Evolutionary conservation across 371 early-diverging fungal species (phyloP).

Genomic region (Mortierella sp.): DNA sequence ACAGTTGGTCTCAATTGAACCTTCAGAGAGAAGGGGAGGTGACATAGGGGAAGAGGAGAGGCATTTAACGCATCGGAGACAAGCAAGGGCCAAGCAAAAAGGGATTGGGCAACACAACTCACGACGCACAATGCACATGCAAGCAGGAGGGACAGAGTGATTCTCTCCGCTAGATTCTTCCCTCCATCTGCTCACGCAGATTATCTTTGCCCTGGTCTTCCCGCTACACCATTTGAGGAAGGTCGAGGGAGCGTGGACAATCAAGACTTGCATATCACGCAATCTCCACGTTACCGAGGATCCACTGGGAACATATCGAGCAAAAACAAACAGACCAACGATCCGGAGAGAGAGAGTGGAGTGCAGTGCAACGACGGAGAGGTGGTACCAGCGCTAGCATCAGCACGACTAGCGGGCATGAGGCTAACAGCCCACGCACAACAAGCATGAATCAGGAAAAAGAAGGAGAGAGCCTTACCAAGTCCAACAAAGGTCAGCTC

Average conservation of each 20-base stretch:
- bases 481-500: slow-evolving; percentile 70
- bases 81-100: background rate
- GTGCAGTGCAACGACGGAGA: no score
- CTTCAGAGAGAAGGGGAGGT: background rate
- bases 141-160: background rate
- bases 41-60: background rate
- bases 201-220: no score
- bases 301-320: background rate
- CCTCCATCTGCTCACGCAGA: background rate
- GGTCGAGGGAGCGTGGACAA: slow-evolving; percentile 14
- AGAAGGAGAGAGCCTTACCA: slow-evolving; percentile 22
- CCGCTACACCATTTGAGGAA: slow-evolving; percentile 21
- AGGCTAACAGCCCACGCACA: no score
- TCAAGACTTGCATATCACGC: background rate
- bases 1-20: no score
- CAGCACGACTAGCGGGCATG: no score
- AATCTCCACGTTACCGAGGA: no score
- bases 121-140: no score
- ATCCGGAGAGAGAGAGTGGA: no score
- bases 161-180: background rate
- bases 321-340: no score
- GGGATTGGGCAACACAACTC: background rate
- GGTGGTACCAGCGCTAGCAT: no score
- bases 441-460: no score
- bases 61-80: background rate